Evolutionary conservation across 225 moss, liverwort and hornwort species (phyloP), one percentile per base, ranked within the genome.

Genomic region (Physcomitrium patens): DNA sequence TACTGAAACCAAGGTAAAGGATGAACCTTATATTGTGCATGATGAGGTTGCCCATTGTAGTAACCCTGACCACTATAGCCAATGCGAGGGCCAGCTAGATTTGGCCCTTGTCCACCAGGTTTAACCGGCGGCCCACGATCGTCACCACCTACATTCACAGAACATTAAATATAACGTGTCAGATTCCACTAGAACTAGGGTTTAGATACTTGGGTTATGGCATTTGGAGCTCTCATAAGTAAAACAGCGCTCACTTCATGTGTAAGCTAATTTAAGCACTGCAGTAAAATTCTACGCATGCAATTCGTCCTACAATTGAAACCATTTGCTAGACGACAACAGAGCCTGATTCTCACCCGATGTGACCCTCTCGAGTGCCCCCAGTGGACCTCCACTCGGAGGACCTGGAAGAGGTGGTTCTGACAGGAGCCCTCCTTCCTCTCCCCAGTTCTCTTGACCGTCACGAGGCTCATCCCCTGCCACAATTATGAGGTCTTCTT

Each of bases 1-100:
- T 37, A 37, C 4, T 7, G 2, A 6, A 20, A 55, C 57, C 24
- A 37, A 37, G 63, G 46, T 50, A 9, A 52, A 65, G 73, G 45
- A 66, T 47, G 45, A 85, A 95, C 99, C 95, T 99, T 99, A 65
- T 86, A 99, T 61, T 99, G 99, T 81, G 83, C 78, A 70, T 99
- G 95, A 79, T 95, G 89, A 75, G 90, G 88, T 75, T 87, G 89
- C 15, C 82, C 68, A 75, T 91, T 90, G 72, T 99, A 95, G 71
- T 83, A 86, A 65, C 99, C 99, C 85, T 99, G 99, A 70, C 99
- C 99, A 83, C 99, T 99, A 72, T 99, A 99, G 66, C 95, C 93
- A 82, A 99, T 87, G 61, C 93, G 99, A 48, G 99, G 99, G 77
- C 91, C 89, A 62, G 90, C 85, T 63, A 85, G 65, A 77, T 83